phyloP scores from a whole-genome alignment of 2,329 filamentous ascomycete genomes.

The Alternaria gaisen region DNA sequence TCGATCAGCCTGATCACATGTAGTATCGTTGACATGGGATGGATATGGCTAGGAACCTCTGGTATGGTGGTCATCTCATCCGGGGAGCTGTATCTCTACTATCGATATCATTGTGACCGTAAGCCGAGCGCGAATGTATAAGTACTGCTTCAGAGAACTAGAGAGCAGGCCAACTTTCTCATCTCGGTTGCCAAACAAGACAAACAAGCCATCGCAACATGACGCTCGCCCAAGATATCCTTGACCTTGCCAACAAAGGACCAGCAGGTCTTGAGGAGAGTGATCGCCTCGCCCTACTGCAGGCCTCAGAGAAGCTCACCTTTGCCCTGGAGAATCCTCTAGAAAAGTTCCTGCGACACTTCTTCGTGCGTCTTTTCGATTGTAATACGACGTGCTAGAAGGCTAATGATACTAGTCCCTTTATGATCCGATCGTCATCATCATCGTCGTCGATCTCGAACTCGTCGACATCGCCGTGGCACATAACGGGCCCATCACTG shows the following conservation, averaged over 20 bases:
- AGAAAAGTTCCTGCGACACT: constrained; percentile 15
- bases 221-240: constrained; percentile 7
- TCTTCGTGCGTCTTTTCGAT: constrained; percentile 1
- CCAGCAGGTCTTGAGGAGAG: constrained; percentile 14
- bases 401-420: neutral
- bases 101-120: neutral
- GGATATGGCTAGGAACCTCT: neutral
- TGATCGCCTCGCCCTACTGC: constrained; percentile 18
- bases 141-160: neutral
- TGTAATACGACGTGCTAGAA: too few species aligned
- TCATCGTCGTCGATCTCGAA: constrained; percentile 24
- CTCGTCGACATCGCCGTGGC: constrained; percentile 24
- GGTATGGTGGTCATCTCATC: neutral
- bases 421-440: constrained; percentile 7
- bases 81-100: neutral
- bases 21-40: neutral
- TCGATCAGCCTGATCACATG: neutral
- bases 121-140: neutral
- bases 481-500: constrained; percentile 13
- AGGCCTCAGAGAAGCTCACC: constrained; percentile 14
- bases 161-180: neutral
- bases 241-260: constrained; percentile 5
- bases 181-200: neutral
- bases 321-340: constrained; percentile 16
- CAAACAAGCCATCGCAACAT: neutral